Evolutionary conservation across 345 rosid genomes (phyloP).

Genomic region (Combretum micranthum): DNA sequence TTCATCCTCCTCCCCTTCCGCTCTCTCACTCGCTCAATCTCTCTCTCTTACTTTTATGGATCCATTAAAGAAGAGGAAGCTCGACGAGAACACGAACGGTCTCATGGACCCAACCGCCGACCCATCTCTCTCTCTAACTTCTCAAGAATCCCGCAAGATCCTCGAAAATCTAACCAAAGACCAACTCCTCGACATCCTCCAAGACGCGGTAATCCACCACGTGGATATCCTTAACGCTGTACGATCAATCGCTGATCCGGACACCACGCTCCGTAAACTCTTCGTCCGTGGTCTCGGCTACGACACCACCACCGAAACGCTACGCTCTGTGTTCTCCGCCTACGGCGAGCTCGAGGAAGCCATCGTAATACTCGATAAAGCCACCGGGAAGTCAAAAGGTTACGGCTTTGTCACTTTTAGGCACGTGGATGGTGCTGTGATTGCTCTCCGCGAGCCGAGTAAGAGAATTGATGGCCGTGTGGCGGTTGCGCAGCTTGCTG

Average conservation of each 20-base stretch:
- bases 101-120: constrained; percentile 5
- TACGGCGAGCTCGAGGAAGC: constrained; percentile 71
- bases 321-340: constrained; percentile 41
- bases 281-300: constrained; percentile 81
- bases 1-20: background rate
- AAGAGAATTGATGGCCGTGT: constrained; percentile 53
- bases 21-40: background rate
- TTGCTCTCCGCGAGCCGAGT: constrained; percentile 25
- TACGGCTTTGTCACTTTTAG: constrained; percentile 21
- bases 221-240: constrained; percentile 41
- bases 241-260: constrained; percentile 51
- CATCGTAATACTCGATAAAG: constrained; percentile 17
- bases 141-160: constrained; percentile 49
- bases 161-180: constrained; percentile 53
- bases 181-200: constrained; percentile 58
- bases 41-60: constrained; percentile 24
- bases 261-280: constrained; percentile 65
- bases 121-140: constrained; percentile 18
- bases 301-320: constrained; percentile 72
- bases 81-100: constrained; percentile 41
- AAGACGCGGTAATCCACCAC: constrained; percentile 39
- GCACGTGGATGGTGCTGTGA: constrained; percentile 12
- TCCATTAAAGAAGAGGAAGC: constrained; percentile 49
- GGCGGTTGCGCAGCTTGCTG: constrained; percentile 65
- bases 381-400: constrained; percentile 21